Conservation (phyloP, 1,284 basidiomycete species). For the Apiotrichum akiyoshidainum region DNA sequence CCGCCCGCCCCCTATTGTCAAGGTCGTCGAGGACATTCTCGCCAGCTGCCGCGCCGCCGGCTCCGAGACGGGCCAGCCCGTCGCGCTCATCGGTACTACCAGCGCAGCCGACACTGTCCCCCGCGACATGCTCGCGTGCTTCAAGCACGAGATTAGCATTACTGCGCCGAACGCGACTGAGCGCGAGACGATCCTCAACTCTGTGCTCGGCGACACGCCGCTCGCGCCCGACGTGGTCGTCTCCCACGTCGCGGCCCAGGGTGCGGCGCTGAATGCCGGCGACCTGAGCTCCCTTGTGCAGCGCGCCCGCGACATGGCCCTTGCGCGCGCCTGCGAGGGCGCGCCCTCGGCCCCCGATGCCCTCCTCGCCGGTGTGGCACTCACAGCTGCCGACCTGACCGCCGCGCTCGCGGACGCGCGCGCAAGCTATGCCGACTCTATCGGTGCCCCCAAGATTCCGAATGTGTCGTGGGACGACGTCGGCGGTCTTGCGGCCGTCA, state of each 20-base stretch:
- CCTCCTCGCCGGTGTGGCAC: constrained; percentile 57
- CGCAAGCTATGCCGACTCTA: constrained; percentile 79
- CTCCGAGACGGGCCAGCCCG: constrained; percentile 56
- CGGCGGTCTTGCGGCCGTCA: constrained; percentile 84
- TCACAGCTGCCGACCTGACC: constrained; percentile 70
- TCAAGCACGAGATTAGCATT: constrained; percentile 82
- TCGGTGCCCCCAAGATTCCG: constrained; percentile 95
- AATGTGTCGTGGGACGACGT: constrained; percentile 98
- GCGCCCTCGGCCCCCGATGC: constrained; percentile 18
- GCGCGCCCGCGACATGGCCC: constrained; percentile 61
- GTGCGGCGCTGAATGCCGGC: constrained; percentile 82
- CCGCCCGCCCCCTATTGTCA: too few relatives aligned
- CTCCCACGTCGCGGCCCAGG: constrained; percentile 72
- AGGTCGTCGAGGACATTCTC: constrained; percentile 33
- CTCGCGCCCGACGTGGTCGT: constrained; percentile 78
- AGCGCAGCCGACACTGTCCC: constrained; percentile 68
- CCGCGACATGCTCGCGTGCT: constrained; percentile 64
- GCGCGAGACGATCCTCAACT: constrained; percentile 63
- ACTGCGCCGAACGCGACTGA: constrained; percentile 77
- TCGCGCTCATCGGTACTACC: constrained; percentile 71
- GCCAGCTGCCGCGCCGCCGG: constrained; percentile 16
- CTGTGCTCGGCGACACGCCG: constrained; percentile 53
- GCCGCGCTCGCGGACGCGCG: constrained; percentile 72
- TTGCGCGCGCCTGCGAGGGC: constrained; percentile 53
- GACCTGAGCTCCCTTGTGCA: constrained; percentile 73